Conservation (phyloP, 176 grass and related monocot species). For the Bromus sterilis region DNA sequence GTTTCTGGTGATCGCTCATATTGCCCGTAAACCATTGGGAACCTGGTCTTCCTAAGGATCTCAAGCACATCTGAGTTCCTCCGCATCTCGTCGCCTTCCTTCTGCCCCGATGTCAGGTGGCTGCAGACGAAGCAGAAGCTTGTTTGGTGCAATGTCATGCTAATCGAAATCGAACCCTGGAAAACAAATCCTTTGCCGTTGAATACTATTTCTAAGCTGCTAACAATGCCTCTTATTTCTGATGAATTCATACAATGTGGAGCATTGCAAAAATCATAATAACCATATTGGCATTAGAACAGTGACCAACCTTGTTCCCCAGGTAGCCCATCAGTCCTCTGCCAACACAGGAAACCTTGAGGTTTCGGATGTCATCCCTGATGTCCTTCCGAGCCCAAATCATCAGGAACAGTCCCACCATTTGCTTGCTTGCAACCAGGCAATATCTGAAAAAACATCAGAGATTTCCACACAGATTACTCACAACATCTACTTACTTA, state of each 20-base stretch:
- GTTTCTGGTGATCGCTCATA: slow-evolving; percentile 84
- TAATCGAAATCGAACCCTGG: slow-evolving; percentile 99
- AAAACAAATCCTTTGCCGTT: slow-evolving; percentile 37
- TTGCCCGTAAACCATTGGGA: slow-evolving; percentile 70
- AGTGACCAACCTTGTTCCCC: slow-evolving; percentile 79
- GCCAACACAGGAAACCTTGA: slow-evolving; percentile 96
- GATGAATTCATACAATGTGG: background rate
- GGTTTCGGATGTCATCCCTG: slow-evolving; percentile 77
- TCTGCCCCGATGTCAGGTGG: slow-evolving; percentile 97
- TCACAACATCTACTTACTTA: background rate
- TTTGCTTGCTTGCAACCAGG: slow-evolving; percentile 93
- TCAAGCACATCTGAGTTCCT: slow-evolving; percentile 90
- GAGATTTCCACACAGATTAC: background rate
- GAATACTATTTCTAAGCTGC: slow-evolving; percentile 27
- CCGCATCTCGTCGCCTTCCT: slow-evolving; percentile 86
- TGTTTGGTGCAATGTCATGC: slow-evolving; percentile 99
- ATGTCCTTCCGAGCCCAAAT: slow-evolving; percentile 83
- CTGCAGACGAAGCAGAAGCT: slow-evolving; percentile 99
- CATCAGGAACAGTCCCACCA: slow-evolving; percentile 95
- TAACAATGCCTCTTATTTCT: slow-evolving; percentile 17
- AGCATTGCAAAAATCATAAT: background rate
- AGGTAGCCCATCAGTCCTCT: slow-evolving; percentile 98
- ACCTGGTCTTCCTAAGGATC: slow-evolving; percentile 89
- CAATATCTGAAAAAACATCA: slow-evolving; percentile 50
- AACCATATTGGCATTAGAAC: background rate